These are phyloP conservation scores for Saccharomycopsis capsularis DNA, from an alignment of 805 yeast genomes.

Conservation along the genomic window DNA sequence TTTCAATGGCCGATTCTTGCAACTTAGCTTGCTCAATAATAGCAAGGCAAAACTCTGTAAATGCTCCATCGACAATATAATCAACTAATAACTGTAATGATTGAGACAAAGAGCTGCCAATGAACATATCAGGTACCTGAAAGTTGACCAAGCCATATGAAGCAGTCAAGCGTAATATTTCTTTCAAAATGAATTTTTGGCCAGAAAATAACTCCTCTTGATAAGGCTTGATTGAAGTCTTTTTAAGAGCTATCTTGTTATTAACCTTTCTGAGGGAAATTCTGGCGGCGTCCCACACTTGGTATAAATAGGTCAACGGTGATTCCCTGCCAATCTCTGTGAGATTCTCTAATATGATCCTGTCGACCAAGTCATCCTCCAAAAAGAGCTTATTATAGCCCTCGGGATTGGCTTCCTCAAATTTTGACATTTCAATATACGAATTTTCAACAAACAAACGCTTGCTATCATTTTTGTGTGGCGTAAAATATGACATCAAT, in stretches of 20 bases:
- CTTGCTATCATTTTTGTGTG: not conserved
- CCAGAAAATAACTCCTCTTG: conserved; percentile 34
- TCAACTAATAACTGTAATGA: conserved; percentile 24
- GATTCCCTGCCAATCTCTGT: conserved; percentile 45
- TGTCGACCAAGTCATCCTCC: conserved; percentile 33
- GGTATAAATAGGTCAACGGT: conserved; percentile 43
- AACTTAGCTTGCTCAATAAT: conserved; percentile 53
- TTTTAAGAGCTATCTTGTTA: conserved; percentile 11
- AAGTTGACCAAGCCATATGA: conserved; percentile 64
- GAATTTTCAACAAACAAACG: conserved; percentile 7
- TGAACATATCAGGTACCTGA: conserved; percentile 53
- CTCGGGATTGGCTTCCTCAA: not conserved
- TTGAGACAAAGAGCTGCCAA: conserved; percentile 24
- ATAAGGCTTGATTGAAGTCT: conserved; percentile 36
- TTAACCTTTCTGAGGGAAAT: conserved; percentile 6
- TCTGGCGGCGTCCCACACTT: conserved; percentile 38
- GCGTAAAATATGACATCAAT: conserved; percentile 6
- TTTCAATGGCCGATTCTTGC: conserved; percentile 48
- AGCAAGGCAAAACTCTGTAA: conserved; percentile 45
- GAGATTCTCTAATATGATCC: conserved; percentile 47
- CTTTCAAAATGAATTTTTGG: conserved; percentile 38
- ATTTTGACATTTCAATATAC: not conserved
- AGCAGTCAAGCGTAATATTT: conserved; percentile 41
- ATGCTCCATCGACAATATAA: conserved; percentile 26
- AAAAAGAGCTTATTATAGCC: conserved; percentile 4